Percentiles rank a stretch among this genome's conserved stretches.
phyloP scores from a whole-genome alignment of 441 rosid genomes.

The Bruguiera hainesii region DNA sequence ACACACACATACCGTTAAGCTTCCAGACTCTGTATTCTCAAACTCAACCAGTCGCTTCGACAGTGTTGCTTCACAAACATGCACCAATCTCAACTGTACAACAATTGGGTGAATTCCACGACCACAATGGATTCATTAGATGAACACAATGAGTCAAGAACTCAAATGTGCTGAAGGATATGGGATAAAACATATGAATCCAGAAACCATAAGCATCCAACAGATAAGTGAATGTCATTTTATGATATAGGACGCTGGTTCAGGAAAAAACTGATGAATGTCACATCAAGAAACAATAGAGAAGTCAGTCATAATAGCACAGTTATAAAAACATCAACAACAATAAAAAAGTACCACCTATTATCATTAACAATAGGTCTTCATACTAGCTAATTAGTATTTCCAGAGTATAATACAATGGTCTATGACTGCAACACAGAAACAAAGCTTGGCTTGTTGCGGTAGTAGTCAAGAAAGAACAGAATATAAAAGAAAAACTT shows the following conservation, averaged over 20 bases:
- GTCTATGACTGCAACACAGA: no score
- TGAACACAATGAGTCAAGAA: not conserved
- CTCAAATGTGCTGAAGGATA: not conserved
- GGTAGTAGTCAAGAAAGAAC: no score
- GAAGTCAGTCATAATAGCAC: not conserved
- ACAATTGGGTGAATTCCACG: not conserved
- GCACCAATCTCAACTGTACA: not conserved
- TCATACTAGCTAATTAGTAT: not conserved
- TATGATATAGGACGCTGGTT: not conserved
- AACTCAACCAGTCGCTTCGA: not conserved
- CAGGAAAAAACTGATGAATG: not conserved
- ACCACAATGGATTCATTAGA: not conserved
- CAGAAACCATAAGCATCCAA: not conserved
- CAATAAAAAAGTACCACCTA: not conserved
- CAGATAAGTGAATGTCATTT: not conserved
- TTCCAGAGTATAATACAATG: not conserved
- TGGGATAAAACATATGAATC: not conserved
- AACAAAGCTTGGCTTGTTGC: no score
- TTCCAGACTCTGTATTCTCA: slow-evolving; percentile 24
- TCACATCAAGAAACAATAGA: not conserved
- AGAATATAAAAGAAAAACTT: no score
- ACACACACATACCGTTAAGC: slow-evolving; percentile 47
- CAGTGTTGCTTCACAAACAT: slow-evolving; percentile 2
- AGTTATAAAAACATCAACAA: not conserved
- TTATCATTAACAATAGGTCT: not conserved